phyloP scores from a whole-genome alignment of 2,329 filamentous ascomycete genomes.

The Penicillium sp. region DNA sequence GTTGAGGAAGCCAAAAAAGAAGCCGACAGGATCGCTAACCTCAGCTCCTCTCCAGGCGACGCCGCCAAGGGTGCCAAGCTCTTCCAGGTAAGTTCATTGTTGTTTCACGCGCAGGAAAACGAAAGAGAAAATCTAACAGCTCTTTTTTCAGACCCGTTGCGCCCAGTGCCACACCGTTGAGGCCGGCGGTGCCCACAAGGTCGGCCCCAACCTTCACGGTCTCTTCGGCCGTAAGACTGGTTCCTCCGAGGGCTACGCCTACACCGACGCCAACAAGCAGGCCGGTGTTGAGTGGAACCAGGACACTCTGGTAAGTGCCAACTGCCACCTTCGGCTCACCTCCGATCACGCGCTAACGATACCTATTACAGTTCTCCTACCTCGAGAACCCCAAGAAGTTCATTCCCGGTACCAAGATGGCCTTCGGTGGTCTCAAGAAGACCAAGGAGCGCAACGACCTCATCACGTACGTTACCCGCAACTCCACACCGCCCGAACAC shows the following conservation, averaged over 20 bases:
- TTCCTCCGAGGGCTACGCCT: slow-evolving; percentile 81
- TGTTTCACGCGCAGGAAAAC: not conserved
- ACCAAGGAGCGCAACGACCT: slow-evolving; percentile 97
- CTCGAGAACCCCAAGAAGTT: slow-evolving; percentile 99
- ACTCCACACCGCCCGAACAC: too few species aligned
- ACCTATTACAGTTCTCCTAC: slow-evolving; percentile 66
- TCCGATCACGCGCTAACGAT: slow-evolving; percentile 9
- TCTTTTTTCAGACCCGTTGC: slow-evolving; percentile 62
- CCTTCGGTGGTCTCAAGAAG: slow-evolving; percentile 99
- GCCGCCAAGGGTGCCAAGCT: slow-evolving; percentile 93
- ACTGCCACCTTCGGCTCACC: too few species aligned
- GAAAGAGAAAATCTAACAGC: slow-evolving; percentile 7
- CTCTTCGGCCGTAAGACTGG: slow-evolving; percentile 96
- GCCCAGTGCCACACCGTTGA: slow-evolving; percentile 97
- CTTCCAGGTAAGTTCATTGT: slow-evolving; percentile 61
- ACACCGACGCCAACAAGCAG: slow-evolving; percentile 99
- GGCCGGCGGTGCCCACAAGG: slow-evolving; percentile 86
- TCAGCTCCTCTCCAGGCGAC: slow-evolving; percentile 56
- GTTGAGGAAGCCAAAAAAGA: not conserved
- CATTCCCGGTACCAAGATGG: slow-evolving; percentile 99
- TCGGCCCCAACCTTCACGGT: slow-evolving; percentile 91
- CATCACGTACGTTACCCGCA: slow-evolving; percentile 66
- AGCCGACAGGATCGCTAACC: slow-evolving; percentile 21
- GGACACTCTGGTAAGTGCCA: slow-evolving; percentile 61
- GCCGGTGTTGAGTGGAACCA: slow-evolving; percentile 87